Conservation (phyloP, 345 rosid species). For the Hevea brasiliensis region DNA sequence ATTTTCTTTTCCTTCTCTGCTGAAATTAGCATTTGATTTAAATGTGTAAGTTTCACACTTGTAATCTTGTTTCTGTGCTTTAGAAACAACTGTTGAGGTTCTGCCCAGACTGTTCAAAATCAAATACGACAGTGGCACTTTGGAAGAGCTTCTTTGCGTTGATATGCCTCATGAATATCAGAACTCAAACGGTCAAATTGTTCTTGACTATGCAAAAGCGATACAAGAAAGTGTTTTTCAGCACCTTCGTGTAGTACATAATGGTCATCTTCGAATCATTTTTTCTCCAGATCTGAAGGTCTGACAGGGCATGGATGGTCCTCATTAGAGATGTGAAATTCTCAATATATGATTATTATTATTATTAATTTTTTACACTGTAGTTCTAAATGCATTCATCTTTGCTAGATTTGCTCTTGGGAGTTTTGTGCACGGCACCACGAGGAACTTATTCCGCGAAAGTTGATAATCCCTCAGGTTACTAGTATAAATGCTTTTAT, state of each 20-base stretch:
- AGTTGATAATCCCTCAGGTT: conserved; percentile 88
- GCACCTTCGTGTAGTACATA: conserved; percentile 95
- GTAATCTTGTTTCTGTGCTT: neutral
- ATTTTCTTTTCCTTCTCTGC: neutral
- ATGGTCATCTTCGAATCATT: conserved; percentile 89
- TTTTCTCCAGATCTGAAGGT: conserved; percentile 95
- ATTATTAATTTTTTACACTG: too few relatives aligned
- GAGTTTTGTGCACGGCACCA: conserved; percentile 96
- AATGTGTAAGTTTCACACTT: neutral
- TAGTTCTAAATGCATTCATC: neutral
- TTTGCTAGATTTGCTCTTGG: conserved; percentile 82
- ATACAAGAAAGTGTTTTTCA: conserved; percentile 96
- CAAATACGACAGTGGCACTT: conserved; percentile 92
- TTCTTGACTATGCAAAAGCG: conserved; percentile 92
- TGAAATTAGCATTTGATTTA: neutral
- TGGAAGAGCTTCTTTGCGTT: conserved; percentile 88
- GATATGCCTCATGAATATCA: conserved; percentile 95
- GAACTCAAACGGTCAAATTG: conserved; percentile 85
- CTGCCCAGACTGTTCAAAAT: conserved; percentile 96
- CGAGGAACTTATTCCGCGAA: conserved; percentile 92
- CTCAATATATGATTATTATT: neutral
- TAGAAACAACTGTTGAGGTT: conserved; percentile 73
- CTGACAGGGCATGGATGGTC: neutral
- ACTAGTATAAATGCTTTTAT: neutral
- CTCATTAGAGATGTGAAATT: neutral